Percentiles rank a stretch among this genome's conserved stretches.
phyloP scores from a whole-genome alignment of 192 early-diverging fungal genomes.

The Obelidium mucronatum region DNA sequence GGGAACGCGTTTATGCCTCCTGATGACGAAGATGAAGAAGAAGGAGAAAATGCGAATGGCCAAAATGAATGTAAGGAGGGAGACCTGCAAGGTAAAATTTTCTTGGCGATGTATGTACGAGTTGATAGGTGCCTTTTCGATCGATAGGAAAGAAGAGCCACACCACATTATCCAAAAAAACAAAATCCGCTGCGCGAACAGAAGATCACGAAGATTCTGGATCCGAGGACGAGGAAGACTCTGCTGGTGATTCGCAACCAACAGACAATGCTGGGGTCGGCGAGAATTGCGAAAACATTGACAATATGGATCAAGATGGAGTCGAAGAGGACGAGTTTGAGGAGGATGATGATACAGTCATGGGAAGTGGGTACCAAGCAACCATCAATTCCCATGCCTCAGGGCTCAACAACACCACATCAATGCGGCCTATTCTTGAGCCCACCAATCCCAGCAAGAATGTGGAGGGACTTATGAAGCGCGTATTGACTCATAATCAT shows the following conservation, averaged over 20 bases:
- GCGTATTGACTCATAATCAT: background rate
- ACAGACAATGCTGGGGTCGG: too few species aligned
- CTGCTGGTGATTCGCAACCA: too few species aligned
- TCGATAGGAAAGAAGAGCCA: background rate
- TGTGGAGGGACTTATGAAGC: background rate
- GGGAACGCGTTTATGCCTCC: conserved; percentile 17
- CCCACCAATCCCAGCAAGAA: background rate
- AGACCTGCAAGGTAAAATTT: too few species aligned
- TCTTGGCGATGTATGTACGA: too few species aligned
- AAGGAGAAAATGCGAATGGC: background rate
- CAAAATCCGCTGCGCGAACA: background rate
- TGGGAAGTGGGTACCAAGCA: background rate
- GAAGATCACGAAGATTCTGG: background rate
- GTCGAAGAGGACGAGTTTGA: background rate
- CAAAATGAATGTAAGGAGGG: background rate
- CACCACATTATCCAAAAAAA: background rate
- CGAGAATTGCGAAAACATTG: background rate
- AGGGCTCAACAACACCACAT: conserved; percentile 20
- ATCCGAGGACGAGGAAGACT: background rate
- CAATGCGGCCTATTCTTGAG: background rate
- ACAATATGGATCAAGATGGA: background rate
- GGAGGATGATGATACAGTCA: background rate
- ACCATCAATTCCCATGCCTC: background rate
- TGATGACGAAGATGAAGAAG: background rate
- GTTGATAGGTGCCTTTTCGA: too few species aligned